Base-by-base conservation (phyloP, 495 filamentous ascomycete species). In the Talaromyces nanjingensis region DNA sequence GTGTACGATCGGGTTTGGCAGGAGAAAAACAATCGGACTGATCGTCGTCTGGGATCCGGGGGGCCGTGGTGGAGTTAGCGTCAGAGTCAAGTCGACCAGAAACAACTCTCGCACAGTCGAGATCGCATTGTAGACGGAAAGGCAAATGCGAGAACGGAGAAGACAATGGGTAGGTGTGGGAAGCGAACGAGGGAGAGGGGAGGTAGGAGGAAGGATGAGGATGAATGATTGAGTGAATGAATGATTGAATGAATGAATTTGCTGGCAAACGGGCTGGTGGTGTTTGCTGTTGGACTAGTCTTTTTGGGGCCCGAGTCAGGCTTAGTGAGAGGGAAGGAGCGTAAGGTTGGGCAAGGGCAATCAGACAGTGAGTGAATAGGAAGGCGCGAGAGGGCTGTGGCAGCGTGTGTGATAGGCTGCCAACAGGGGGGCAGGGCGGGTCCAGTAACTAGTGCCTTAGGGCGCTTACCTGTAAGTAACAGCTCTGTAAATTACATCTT, bases 191-290 rank as follows among this genome's bases (percentile, higher is more conserved):
- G 33, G 53, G 58, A 12, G 33, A 27, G 59, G 14, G 62, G 12
- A 59, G 9, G 27, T 29, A 22, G 39, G 64, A 60, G 52, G 49
- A 58, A 45, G 52, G 22, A 37, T 64, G 52, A 63, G 27, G 39
- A 33, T 37, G 34, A 47, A 62, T 59, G 60, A 45, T 54, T 59
- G 60, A 64, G 33, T 53, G 62, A 66, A 18, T 45, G 55, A 60
- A 2, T 27, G 59, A 47, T 45, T 16, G 33, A 58, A 18, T 49
- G 39, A 57, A 14, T 34, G 64, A 24, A 56, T 52, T 37, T 53
- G 45, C 16, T 56, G 25, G 53, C 14, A 14, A 22, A 56, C 18
- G 53, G 53, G 25, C 53, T 24, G 53, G 47, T 22, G 45, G 45
- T 16, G 39, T 42, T 42, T 42, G 39, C 39, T 45, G 39, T 25